Evolutionary conservation across 208 protist species (phyloP), one percentile per base, ranked within the genome.

Genomic region (Leptomonas seymouri): DNA sequence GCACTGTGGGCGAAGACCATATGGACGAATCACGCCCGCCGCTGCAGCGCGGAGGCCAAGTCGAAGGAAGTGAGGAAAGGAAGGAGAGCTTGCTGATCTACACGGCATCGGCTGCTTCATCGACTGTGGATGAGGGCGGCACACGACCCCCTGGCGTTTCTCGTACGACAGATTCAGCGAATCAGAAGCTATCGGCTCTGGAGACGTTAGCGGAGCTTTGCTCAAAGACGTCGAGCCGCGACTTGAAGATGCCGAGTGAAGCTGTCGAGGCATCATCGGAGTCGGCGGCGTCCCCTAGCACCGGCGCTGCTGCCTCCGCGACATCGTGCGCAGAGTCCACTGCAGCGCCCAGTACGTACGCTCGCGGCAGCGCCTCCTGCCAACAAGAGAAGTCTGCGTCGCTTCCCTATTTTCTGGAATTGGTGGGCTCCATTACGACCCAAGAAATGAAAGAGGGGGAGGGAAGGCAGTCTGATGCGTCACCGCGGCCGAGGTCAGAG

Each of bases 151-250:
- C 9, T 12, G 28, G 9, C 1, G 39, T 16, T 4, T 54, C 59
- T 6, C 11, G 45, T n/a, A 25, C 25, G 45, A 27, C 11, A 3
- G 20, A 2, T 6, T 12, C 59, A 7, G 20, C 23, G 31, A 57
- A 50, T 31, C 61, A 31, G 0, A 42, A 34, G 48, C 61, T 16
- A 12, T 57, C 61, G 30, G 0, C 57, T 1, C 20, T 23, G 6
- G 20, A 23, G 16, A 36, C 61, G 1, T 30, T 67, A 34, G 18
- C 61, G 23, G 45, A 48, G 61, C 23, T 67, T 46, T 57, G 46
- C 34, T 57, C 61, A 5, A 42, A 54, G 48, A 23, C 28, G 28
- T 54, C 60, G 25, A 25, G 2, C 27, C 21, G 21, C 21, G 21
- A 31, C 3, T 56, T 46, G 3, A 46, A 23, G 7, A 55, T 18